Base-by-base conservation (phyloP, 2,329 filamentous ascomycete genomes). In the Aspergillus latus region DNA sequence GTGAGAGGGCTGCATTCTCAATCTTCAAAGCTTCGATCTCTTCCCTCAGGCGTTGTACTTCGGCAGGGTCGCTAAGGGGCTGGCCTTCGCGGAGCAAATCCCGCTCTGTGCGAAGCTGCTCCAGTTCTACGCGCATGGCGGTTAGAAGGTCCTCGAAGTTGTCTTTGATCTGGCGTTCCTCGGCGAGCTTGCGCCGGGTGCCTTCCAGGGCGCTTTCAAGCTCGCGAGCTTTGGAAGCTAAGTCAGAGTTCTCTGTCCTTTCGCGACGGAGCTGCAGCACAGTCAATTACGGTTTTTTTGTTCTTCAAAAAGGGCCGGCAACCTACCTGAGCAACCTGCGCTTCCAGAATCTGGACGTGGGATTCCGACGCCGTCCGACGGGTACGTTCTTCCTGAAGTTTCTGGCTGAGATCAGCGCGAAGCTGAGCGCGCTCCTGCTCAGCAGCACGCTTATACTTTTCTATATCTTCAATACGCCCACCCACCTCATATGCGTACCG, bases 131-230 rank as follows among this genome's bases (percentile, higher is more conserved):
- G 64, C 89, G 88, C 64, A 97, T 86, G 4, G 90, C 93, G 5
- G 87, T 85, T 44, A 97, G 81, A 44, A 99, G 82, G 71, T 97
- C 92, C 74, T 97, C 92, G 66, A 97, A 95, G 71, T 95, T 97
- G 68, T 90, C 87, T 72, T 96, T 97, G 65, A 89, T 86, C 71
- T 90, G 84, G 54, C 89, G 84, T 75, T 99, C 94, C 68, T 97
- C 92, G 0, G 84, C 81, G 44, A 99, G 80, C 63, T 90, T 88
- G 64, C 92, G 86, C 61, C 88, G 86, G 47, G 93, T 83, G 67
- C 95, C 91, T 63, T 96, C 92, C 61, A 96, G 86, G 0, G 86
- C 86, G 52, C 76, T 80, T 72, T 97, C 92, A 28, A 97, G 81
- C 64, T 96, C 90, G 68, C 84, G 87, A 37, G 94, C 80, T 53